Percentiles rank a stretch among this genome's conserved stretches.
Evolutionary conservation across 805 yeast species (phyloP).

Genomic region (Teunomyces funiuensis): DNA sequence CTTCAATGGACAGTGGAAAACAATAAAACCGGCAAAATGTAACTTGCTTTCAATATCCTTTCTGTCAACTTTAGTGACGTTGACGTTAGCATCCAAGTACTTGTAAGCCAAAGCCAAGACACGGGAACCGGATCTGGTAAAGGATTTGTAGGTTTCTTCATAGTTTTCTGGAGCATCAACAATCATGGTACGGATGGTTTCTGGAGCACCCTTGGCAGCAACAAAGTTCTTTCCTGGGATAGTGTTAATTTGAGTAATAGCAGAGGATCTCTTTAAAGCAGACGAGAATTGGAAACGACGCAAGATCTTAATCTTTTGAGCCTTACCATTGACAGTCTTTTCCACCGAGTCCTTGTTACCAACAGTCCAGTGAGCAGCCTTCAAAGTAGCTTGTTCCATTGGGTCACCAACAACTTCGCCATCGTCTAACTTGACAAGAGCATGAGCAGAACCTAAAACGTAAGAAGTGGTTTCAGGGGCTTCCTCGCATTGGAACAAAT

Average conservation of each 20-base stretch:
- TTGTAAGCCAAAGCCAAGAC: constrained; percentile 94
- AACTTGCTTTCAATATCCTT: constrained; percentile 73
- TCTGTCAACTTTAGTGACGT: constrained; percentile 63
- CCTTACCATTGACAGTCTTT: constrained; percentile 31
- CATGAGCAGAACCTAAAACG: constrained; percentile 93
- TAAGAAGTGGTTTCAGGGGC: constrained; percentile 69
- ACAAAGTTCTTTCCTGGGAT: constrained; percentile 55
- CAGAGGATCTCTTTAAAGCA: constrained; percentile 90
- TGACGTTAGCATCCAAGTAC: constrained; percentile 51
- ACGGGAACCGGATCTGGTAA: constrained; percentile 94
- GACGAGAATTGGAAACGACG: constrained; percentile 98
- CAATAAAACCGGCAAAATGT: constrained; percentile 86
- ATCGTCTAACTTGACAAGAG: constrained; percentile 88
- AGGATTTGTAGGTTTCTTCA: constrained; percentile 82
- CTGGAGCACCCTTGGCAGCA: constrained; percentile 97
- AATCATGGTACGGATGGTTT: constrained; percentile 82
- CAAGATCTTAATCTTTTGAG: constrained; percentile 62
- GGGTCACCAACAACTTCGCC: constrained; percentile 99
- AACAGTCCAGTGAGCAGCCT: constrained; percentile 83
- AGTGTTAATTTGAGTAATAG: constrained; percentile 61
- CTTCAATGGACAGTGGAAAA: constrained; percentile 96
- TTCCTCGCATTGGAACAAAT: constrained; percentile 53
- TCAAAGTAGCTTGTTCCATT: constrained; percentile 95
- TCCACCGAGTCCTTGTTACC: constrained; percentile 72
- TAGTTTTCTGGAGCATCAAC: constrained; percentile 69